These are phyloP conservation scores for Curvularia verruculosa DNA, from an alignment of 2,329 filamentous ascomycete species.

Conservation along the genomic window DNA sequence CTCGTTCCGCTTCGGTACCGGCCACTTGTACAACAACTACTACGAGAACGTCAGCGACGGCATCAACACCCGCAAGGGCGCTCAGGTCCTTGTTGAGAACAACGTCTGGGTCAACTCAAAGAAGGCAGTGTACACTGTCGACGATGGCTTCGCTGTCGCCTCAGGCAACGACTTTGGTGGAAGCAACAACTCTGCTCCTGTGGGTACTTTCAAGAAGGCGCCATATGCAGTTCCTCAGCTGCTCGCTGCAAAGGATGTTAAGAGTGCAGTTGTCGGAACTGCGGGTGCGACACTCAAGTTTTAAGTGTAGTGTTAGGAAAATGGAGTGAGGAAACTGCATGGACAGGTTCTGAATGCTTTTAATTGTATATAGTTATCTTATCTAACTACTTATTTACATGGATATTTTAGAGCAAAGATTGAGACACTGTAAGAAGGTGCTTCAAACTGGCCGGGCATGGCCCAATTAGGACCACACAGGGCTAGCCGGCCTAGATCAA, in stretches of 20 bases:
- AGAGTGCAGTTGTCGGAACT: conserved; percentile 49
- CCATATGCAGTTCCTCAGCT: conserved; percentile 45
- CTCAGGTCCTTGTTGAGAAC: conserved; percentile 53
- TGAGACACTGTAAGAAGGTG: too few species aligned
- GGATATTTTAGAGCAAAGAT: too few species aligned
- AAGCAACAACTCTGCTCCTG: conserved; percentile 39
- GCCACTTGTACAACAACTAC: conserved; percentile 65
- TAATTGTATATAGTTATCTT: not conserved
- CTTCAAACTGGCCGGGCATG: too few species aligned
- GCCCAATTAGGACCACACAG: too few species aligned
- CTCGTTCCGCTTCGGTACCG: conserved; percentile 69
- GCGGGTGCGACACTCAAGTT: conserved; percentile 47
- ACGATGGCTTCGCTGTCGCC: conserved; percentile 46
- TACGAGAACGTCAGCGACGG: conserved; percentile 48
- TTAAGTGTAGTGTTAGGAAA: not conserved
- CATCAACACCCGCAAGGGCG: conserved; percentile 52
- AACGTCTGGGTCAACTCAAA: conserved; percentile 46
- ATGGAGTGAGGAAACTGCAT: not conserved
- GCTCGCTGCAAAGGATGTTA: conserved; percentile 44
- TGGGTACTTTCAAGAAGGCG: conserved; percentile 42
- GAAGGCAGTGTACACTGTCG: conserved; percentile 46
- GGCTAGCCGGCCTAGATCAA: too few species aligned
- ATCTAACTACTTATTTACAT: too few species aligned
- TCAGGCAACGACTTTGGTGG: conserved; percentile 50
- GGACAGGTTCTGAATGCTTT: not conserved